Percentiles rank a stretch among this genome's conserved stretches.
Conservation (phyloP, 768 basidiomycete genomes). For the Mycena filopes region DNA sequence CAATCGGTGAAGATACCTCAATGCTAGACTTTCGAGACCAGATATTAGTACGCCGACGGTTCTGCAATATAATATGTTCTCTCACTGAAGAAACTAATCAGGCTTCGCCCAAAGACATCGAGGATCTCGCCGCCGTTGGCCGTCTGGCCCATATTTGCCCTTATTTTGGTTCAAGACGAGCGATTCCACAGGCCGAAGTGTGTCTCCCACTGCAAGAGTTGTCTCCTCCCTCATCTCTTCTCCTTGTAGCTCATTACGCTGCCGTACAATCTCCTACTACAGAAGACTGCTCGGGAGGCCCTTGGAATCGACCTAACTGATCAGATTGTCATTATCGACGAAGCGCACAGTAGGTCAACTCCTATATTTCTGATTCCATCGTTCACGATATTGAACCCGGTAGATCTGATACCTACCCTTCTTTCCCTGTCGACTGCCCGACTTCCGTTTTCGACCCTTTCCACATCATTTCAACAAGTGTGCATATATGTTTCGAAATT, state of each 20-base stretch:
- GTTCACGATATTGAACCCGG: background rate
- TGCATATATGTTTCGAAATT: constrained; percentile 82
- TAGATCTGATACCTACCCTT: constrained; percentile 90
- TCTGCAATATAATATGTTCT: background rate
- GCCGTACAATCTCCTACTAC: constrained; percentile 92
- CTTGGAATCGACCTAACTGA: constrained; percentile 86
- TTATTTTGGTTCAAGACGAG: constrained; percentile 90
- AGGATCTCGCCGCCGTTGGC: constrained; percentile 86
- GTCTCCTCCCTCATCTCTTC: background rate
- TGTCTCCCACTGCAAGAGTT: constrained; percentile 21
- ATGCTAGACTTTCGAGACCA: constrained; percentile 91
- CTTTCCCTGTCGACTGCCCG: constrained; percentile 84
- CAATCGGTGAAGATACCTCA: constrained; percentile 68
- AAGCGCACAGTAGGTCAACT: constrained; percentile 87
- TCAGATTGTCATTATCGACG: constrained; percentile 92
- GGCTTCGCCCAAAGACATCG: constrained; percentile 94
- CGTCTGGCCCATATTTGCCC: constrained; percentile 80
- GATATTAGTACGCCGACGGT: constrained; percentile 64
- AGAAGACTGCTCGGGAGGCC: constrained; percentile 84
- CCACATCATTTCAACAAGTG: constrained; percentile 78
- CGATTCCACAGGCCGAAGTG: constrained; percentile 93
- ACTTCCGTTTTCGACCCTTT: constrained; percentile 66
- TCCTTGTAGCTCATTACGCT: constrained; percentile 80
- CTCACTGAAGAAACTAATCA: constrained; percentile 40
- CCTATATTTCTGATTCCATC: background rate